phyloP scores from a whole-genome alignment of 2,329 filamentous ascomycete genomes.

The Macrophomina tecta region DNA sequence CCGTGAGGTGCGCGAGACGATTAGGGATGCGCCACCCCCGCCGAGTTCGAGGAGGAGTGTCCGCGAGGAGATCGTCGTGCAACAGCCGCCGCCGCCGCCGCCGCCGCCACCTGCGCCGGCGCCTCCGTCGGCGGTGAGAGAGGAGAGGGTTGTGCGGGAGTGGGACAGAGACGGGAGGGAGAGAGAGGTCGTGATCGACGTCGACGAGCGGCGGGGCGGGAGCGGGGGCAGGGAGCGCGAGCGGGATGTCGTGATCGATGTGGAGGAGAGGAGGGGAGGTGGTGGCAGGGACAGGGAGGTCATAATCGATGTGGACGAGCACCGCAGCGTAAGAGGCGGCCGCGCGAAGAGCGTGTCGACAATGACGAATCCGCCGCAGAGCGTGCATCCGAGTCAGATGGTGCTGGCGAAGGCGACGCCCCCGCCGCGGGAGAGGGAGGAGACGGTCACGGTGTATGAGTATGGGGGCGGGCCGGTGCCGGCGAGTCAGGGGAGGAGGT shows the following conservation, averaged over 20 bases:
- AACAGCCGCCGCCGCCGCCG: neutral
- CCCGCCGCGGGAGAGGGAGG: neutral
- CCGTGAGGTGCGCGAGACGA: neutral
- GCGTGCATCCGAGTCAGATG: slow-evolving; percentile 1
- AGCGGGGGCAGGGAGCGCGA: neutral
- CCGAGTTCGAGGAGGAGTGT: neutral
- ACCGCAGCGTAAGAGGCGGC: neutral
- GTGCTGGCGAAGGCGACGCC: neutral
- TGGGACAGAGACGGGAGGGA: slow-evolving; percentile 6
- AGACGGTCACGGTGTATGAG: neutral
- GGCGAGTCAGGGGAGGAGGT: neutral
- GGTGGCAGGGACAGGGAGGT: neutral
- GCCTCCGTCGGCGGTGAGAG: neutral
- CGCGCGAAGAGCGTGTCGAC: slow-evolving; percentile 2
- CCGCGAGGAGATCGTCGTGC: neutral
- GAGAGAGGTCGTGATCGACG: neutral
- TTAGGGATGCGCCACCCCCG: neutral
- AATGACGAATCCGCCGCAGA: neutral
- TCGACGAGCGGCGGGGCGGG: neutral
- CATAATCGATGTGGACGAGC: neutral
- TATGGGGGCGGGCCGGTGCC: neutral
- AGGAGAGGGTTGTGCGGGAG: neutral
- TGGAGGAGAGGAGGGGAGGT: neutral
- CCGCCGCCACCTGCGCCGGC: neutral
- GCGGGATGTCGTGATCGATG: neutral